These are phyloP conservation scores for Magnaporthiopsis poae DNA, from an alignment of 2,329 filamentous ascomycete genomes.

Conservation along the genomic window DNA sequence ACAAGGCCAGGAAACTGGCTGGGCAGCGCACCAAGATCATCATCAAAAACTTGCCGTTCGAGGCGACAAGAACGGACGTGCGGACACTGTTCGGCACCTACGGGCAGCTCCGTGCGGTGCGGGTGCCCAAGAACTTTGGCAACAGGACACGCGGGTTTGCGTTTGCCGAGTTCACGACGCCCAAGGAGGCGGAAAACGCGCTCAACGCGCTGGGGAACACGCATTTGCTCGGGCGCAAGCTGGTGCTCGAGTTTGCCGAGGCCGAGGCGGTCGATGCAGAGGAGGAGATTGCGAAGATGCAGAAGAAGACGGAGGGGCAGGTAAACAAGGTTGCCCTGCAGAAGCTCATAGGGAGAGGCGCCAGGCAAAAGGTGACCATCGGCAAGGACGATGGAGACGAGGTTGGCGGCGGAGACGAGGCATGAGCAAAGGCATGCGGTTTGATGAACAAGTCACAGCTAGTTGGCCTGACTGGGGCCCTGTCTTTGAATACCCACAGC, in stretches of 20 bases:
- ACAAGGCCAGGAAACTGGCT: slow-evolving; percentile 70
- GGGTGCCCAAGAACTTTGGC: slow-evolving; percentile 92
- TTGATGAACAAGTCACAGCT: slow-evolving; percentile 7
- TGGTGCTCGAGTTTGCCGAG: slow-evolving; percentile 86
- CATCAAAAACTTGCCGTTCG: slow-evolving; percentile 96
- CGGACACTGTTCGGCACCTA: slow-evolving; percentile 77
- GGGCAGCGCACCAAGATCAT: slow-evolving; percentile 80
- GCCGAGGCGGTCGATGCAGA: slow-evolving; percentile 84
- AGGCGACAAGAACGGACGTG: slow-evolving; percentile 87
- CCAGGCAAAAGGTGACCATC: background rate
- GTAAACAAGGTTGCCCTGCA: slow-evolving; percentile 84
- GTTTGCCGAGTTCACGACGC: slow-evolving; percentile 89
- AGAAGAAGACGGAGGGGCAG: slow-evolving; percentile 86
- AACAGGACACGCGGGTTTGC: slow-evolving; percentile 82
- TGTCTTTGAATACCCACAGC: background rate
- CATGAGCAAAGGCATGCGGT: slow-evolving; percentile 6
- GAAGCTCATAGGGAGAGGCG: slow-evolving; percentile 63
- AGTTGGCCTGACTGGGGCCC: background rate
- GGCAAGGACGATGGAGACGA: slow-evolving; percentile 4
- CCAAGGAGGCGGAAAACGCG: slow-evolving; percentile 78
- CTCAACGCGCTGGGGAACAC: slow-evolving; percentile 86
- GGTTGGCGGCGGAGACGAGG: slow-evolving; percentile 1
- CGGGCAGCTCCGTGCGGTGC: slow-evolving; percentile 82
- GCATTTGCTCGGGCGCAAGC: slow-evolving; percentile 77
- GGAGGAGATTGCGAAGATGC: slow-evolving; percentile 93